Percentiles rank a stretch among this genome's conserved stretches.
Conservation (phyloP, 1,284 basidiomycete species). For the Ceraceosorus guamensis region DNA sequence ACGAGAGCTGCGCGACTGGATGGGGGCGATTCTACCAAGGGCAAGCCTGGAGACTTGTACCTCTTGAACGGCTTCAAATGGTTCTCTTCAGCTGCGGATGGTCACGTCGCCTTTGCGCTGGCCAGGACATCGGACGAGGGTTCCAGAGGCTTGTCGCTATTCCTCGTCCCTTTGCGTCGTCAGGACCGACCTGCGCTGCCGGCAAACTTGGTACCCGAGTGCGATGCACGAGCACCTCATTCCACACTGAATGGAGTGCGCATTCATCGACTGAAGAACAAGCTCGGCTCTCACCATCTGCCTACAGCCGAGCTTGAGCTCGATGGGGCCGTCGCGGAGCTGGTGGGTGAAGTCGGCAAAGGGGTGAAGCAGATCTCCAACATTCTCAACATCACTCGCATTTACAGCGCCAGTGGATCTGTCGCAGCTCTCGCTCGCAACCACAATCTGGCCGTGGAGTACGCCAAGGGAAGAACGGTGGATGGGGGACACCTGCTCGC, state of each 20-base stretch:
- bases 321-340: constrained; percentile 59
- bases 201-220: background rate
- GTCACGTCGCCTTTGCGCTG: constrained; percentile 63
- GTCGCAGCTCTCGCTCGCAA: constrained; percentile 59
- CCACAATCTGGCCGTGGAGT: constrained; percentile 60
- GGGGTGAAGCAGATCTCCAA: constrained; percentile 63
- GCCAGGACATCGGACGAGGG: constrained; percentile 56
- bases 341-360: constrained; percentile 59
- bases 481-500: constrained; percentile 50
- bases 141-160: constrained; percentile 60
- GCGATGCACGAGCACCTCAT: background rate
- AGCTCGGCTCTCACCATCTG: constrained; percentile 67
- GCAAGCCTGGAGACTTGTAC: constrained; percentile 19
- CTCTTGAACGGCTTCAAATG: constrained; percentile 47
- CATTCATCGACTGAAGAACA: constrained; percentile 66
- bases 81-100: constrained; percentile 76
- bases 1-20: constrained; percentile 55
- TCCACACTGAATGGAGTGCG: constrained; percentile 59
- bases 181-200: constrained; percentile 48
- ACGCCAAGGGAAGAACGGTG: constrained; percentile 58
- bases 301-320: constrained; percentile 72
- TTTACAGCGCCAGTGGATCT: constrained; percentile 61
- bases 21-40: constrained; percentile 7
- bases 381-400: constrained; percentile 69
- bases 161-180: constrained; percentile 60